These are phyloP conservation scores for Bipolaris cookei DNA, from an alignment of 2,329 filamentous ascomycete species.

Conservation along the genomic window DNA sequence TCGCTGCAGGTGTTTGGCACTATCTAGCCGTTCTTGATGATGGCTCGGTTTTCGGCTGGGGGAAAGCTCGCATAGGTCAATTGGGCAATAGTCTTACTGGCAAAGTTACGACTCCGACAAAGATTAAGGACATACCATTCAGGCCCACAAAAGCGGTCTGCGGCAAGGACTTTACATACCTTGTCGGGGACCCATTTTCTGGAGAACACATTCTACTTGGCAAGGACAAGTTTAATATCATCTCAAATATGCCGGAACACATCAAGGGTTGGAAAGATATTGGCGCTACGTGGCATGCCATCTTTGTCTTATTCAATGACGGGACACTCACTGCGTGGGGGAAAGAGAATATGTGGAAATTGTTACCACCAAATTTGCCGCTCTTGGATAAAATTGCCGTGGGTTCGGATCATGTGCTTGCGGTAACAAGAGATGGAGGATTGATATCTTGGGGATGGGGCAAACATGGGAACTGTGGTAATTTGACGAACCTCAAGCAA, in stretches of 20 bases:
- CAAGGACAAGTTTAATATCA: constrained; percentile 73
- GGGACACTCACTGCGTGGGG: constrained; percentile 76
- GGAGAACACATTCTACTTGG: constrained; percentile 73
- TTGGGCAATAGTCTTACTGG: constrained; percentile 63
- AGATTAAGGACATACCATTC: constrained; percentile 60
- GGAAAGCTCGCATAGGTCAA: constrained; percentile 84
- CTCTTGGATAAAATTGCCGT: constrained; percentile 69
- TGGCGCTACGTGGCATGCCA: constrained; percentile 79
- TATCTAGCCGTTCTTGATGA: constrained; percentile 74
- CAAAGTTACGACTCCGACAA: constrained; percentile 42
- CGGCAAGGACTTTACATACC: constrained; percentile 83
- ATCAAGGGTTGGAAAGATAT: constrained; percentile 70
- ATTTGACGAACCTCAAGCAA: constrained; percentile 18
- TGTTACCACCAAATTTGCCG: constrained; percentile 69
- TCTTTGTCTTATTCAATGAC: constrained; percentile 71
- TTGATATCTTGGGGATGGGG: constrained; percentile 95
- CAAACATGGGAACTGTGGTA: constrained; percentile 94
- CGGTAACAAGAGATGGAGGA: constrained; percentile 67
- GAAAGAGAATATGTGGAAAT: constrained; percentile 81
- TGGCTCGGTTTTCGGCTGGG: constrained; percentile 87
- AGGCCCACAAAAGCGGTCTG: constrained; percentile 72
- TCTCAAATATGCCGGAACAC: constrained; percentile 61
- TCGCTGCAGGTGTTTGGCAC: constrained; percentile 80
- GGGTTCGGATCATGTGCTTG: constrained; percentile 90
- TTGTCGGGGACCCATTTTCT: constrained; percentile 62